phyloP scores from a whole-genome alignment of 140 eudicot species.

The Bidens hawaiensis region DNA sequence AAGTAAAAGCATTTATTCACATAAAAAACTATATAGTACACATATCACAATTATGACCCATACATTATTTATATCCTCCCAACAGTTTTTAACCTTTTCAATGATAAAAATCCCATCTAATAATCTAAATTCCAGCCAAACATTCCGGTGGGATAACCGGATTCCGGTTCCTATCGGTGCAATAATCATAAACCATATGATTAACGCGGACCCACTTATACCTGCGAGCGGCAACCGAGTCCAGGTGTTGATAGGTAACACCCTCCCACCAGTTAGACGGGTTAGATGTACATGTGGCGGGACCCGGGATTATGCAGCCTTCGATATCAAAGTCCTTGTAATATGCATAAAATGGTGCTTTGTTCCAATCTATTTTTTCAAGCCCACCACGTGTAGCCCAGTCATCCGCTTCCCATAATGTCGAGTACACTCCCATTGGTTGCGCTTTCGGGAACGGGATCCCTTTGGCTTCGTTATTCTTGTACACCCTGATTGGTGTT shows the following conservation, averaged over 20 bases:
- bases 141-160: constrained; percentile 59
- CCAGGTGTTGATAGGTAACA: constrained; percentile 41
- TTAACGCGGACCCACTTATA: constrained; percentile 50
- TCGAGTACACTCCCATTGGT: constrained; percentile 64
- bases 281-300: constrained; percentile 35
- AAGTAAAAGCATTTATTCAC: constrained; percentile 31
- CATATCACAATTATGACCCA: constrained; percentile 29
- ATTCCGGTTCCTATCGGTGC: constrained; percentile 43
- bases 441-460: constrained; percentile 48
- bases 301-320: constrained; percentile 53
- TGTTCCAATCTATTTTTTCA: constrained; percentile 57
- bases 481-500: constrained; percentile 55
- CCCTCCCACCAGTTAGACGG: constrained; percentile 62
- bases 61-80: constrained; percentile 24
- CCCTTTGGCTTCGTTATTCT: constrained; percentile 52
- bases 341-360: constrained; percentile 55
- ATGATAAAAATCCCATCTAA: background rate
- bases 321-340: constrained; percentile 64
- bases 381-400: constrained; percentile 70
- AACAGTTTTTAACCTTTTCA: background rate
- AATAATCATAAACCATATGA: constrained; percentile 63
- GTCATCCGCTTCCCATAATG: constrained; percentile 64
- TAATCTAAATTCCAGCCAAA: constrained; percentile 33
- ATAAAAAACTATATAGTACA: constrained; percentile 26
- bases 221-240: constrained; percentile 35